Evolutionary conservation across 345 rosid species (phyloP).

Genomic region (Euphorbia lathyris): DNA sequence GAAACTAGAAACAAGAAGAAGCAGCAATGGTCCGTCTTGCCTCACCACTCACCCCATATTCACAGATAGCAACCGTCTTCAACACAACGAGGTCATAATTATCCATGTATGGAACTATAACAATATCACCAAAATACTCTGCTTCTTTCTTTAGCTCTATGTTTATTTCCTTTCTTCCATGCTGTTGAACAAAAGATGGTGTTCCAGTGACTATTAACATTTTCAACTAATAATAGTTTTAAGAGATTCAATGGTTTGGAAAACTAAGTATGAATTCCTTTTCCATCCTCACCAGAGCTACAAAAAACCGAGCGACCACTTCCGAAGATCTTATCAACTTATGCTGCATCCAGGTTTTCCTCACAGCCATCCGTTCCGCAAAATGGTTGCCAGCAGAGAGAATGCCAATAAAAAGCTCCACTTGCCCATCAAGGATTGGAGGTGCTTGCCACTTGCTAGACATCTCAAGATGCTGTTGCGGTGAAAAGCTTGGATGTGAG

Average conservation of each 20-base stretch:
- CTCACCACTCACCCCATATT: constrained; percentile 74
- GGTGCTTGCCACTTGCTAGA: constrained; percentile 81
- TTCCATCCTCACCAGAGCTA: constrained; percentile 63
- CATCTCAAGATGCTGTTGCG: constrained; percentile 80
- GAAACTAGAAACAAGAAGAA: neutral
- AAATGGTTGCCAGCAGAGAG: constrained; percentile 96
- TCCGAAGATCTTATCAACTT: constrained; percentile 64
- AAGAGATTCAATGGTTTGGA: neutral
- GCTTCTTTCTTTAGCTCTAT: constrained; percentile 86
- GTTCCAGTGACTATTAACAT: neutral
- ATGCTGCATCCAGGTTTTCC: constrained; percentile 97
- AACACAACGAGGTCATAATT: constrained; percentile 89
- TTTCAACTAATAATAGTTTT: neutral
- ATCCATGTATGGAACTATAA: constrained; percentile 91
- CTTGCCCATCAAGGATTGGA: constrained; percentile 43
- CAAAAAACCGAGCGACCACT: constrained; percentile 90
- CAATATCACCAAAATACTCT: constrained; percentile 78
- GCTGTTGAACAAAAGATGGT: constrained; percentile 3
- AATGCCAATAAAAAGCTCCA: constrained; percentile 78
- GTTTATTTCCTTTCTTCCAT: constrained; percentile 52
- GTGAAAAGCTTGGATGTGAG: constrained; percentile 81
- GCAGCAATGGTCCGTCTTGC: neutral
- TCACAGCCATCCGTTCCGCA: constrained; percentile 87
- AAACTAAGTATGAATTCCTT: neutral
- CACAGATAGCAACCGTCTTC: constrained; percentile 93